These are phyloP conservation scores for Schrenkiella parvula DNA, from an alignment of 345 rosid genomes.

Conservation along the genomic window DNA sequence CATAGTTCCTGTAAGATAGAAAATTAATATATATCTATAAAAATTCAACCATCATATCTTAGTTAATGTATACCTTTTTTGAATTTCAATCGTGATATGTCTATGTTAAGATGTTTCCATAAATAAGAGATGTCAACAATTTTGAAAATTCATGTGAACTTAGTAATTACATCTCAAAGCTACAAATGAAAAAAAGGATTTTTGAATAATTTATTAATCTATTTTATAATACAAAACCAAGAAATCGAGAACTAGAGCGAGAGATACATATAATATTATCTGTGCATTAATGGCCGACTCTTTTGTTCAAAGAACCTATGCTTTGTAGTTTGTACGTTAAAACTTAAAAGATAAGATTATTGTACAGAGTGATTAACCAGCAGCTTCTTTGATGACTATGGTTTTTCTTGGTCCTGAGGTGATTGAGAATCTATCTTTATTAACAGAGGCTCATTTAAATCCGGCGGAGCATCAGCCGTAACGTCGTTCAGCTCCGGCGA, in stretches of 20 bases:
- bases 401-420: conserved; percentile 23
- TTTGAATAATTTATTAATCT: background rate
- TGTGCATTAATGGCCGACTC: conserved; percentile 6
- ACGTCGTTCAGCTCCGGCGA: conserved; percentile 45
- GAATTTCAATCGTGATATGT: background rate
- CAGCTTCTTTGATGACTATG: conserved; percentile 11
- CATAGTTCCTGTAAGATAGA: background rate
- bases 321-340: conserved; percentile 2
- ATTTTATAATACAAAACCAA: conserved; percentile 13
- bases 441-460: conserved; percentile 65
- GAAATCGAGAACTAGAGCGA: conserved; percentile 1
- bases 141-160: background rate
- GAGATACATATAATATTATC: background rate
- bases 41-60: background rate
- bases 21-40: too few relatives aligned
- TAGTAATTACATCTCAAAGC: background rate
- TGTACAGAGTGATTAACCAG: conserved; percentile 11
- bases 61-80: background rate
- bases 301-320: conserved; percentile 8
- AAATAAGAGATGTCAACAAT: background rate
- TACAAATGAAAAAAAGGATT: background rate
- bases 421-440: conserved; percentile 59
- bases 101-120: background rate
- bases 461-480: conserved; percentile 36
- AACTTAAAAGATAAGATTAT: background rate